Percentiles rank a stretch among this genome's conserved stretches.
These are phyloP conservation scores for Shiraia bambusicola DNA, from an alignment of 2,329 filamentous ascomycete species.

Conservation along the genomic window DNA sequence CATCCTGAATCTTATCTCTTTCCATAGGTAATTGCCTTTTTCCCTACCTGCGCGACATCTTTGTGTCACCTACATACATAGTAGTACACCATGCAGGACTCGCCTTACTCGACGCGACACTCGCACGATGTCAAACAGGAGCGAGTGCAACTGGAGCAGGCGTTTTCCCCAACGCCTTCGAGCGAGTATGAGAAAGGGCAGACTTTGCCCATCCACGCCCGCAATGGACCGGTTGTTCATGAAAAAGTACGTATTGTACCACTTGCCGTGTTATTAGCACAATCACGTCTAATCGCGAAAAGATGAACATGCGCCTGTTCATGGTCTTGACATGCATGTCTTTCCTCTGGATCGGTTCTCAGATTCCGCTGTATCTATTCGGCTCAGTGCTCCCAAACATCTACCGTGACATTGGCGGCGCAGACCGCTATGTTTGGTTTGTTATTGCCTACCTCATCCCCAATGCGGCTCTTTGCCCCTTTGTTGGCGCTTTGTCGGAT, in stretches of 20 bases:
- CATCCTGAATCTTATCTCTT: neutral
- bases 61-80: neutral
- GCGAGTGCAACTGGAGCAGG: conserved; percentile 18
- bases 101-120: neutral
- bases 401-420: conserved; percentile 62
- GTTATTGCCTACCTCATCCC: conserved; percentile 56
- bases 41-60: too few species aligned
- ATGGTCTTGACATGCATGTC: conserved; percentile 61
- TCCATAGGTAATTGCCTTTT: neutral
- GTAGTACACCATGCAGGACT: conserved; percentile 13
- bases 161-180: conserved; percentile 14
- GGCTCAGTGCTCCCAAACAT: conserved; percentile 52
- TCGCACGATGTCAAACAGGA: conserved; percentile 15
- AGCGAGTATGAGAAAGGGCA: conserved; percentile 23
- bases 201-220: conserved; percentile 9
- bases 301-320: conserved; percentile 47
- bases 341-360: conserved; percentile 62
- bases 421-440: conserved; percentile 62
- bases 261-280: too few species aligned
- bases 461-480: conserved; percentile 59
- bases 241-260: conserved; percentile 18
- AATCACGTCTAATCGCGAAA: too few species aligned
- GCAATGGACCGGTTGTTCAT: conserved; percentile 24
- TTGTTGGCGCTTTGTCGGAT: conserved; percentile 57
- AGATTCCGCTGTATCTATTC: conserved; percentile 57